These are phyloP conservation scores for Simplicillium aogashimaense DNA, from an alignment of 2,329 filamentous ascomycete species.

Conservation along the genomic window DNA sequence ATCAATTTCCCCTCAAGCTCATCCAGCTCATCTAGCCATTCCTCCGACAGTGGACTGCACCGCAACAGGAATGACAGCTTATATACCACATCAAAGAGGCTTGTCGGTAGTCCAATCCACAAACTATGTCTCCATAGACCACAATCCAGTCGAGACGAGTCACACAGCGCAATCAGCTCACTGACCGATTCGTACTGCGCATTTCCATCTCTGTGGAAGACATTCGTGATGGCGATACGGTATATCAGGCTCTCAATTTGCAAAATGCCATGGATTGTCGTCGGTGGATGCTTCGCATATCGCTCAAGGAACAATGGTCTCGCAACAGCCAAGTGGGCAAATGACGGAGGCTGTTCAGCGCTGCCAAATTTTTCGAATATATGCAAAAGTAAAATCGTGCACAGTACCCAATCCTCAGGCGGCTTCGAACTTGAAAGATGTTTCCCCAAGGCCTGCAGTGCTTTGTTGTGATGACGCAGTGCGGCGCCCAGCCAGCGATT, in stretches of 20 bases:
- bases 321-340: background rate
- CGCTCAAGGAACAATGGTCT: background rate
- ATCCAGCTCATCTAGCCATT: no score
- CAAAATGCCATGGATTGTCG: background rate
- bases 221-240: background rate
- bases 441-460: background rate
- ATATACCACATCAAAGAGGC: background rate
- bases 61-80: background rate
- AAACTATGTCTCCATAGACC: conserved; percentile 1
- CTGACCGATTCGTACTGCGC: background rate
- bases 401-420: background rate
- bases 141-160: background rate
- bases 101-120: background rate
- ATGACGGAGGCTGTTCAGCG: background rate
- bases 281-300: background rate
- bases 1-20: no score
- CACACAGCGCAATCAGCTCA: background rate
- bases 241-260: conserved; percentile 2
- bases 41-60: no score
- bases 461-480: background rate
- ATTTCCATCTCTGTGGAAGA: background rate
- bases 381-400: background rate
- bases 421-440: background rate
- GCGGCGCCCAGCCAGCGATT: background rate
- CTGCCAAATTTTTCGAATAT: conserved; percentile 1